Conservation (phyloP, 1,139 yeast species). For the Suhomyces terraborum region DNA sequence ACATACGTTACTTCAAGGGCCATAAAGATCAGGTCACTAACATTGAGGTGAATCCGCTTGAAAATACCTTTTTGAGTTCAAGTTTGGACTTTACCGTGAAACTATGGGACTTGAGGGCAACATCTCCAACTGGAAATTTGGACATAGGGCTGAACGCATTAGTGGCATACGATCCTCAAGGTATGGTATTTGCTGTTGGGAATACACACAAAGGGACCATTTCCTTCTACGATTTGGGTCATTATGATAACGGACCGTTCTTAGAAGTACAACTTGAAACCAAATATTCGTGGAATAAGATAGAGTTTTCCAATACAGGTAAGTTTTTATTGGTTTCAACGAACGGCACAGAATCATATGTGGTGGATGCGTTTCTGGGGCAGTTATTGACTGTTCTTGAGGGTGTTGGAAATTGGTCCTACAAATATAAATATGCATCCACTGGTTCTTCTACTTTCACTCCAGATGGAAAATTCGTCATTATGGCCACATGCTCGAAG, state of each 20-base stretch:
- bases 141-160: slow-evolving; percentile 58
- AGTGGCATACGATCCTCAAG: slow-evolving; percentile 77
- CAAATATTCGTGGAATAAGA: slow-evolving; percentile 51
- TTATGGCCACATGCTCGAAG: slow-evolving; percentile 54
- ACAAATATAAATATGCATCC: slow-evolving; percentile 47
- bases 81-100: slow-evolving; percentile 79
- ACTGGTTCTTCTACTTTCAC: slow-evolving; percentile 69
- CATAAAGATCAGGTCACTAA: slow-evolving; percentile 75
- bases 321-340: slow-evolving; percentile 71
- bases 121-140: slow-evolving; percentile 63
- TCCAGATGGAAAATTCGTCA: slow-evolving; percentile 77
- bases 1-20: slow-evolving; percentile 82
- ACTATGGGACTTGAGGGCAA: slow-evolving; percentile 78
- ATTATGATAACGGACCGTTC: slow-evolving; percentile 60
- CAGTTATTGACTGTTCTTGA: slow-evolving; percentile 50
- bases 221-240: slow-evolving; percentile 61
- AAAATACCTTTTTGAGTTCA: slow-evolving; percentile 67
- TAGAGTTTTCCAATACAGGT: slow-evolving; percentile 86
- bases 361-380: slow-evolving; percentile 76
- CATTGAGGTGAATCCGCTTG: slow-evolving; percentile 73
- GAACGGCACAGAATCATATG: slow-evolving; percentile 51
- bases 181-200: slow-evolving; percentile 77
- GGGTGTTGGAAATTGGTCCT: slow-evolving; percentile 12
- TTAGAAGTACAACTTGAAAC: slow-evolving; percentile 34
- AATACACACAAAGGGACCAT: slow-evolving; percentile 44